Evolutionary conservation across 1,284 basidiomycete species (phyloP).

Genomic region (Caloboletus firmus): DNA sequence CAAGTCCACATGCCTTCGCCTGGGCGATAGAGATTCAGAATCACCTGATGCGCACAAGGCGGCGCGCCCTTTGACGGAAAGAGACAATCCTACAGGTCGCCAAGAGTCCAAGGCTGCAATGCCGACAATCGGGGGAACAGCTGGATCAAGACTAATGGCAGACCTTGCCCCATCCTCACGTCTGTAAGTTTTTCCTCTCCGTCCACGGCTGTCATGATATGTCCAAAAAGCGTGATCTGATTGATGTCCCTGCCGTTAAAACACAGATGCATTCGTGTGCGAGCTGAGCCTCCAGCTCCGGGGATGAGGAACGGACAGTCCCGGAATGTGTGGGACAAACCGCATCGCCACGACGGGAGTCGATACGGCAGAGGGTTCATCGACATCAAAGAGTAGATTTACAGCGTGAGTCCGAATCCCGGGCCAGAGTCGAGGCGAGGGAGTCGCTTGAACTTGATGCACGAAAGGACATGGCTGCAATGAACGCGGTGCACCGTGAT

Average conservation of each 20-base stretch:
- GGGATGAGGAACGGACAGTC: slow-evolving; percentile 56
- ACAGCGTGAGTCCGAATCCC: slow-evolving; percentile 13
- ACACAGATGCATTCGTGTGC: slow-evolving; percentile 56
- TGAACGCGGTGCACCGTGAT: not conserved
- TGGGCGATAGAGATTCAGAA: slow-evolving; percentile 75
- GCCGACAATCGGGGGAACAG: slow-evolving; percentile 53
- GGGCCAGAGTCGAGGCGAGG: not conserved
- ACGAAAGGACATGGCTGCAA: slow-evolving; percentile 13
- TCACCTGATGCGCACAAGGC: slow-evolving; percentile 65
- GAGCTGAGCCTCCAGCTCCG: slow-evolving; percentile 50
- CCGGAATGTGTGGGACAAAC: slow-evolving; percentile 54
- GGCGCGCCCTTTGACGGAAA: slow-evolving; percentile 45
- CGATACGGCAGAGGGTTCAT: slow-evolving; percentile 28
- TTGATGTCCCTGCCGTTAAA: slow-evolving; percentile 54
- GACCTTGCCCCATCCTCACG: slow-evolving; percentile 35
- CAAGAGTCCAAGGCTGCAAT: slow-evolving; percentile 23
- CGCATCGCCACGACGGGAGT: slow-evolving; percentile 27
- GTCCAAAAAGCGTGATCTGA: slow-evolving; percentile 78
- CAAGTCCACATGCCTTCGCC: slow-evolving; percentile 81
- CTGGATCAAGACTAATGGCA: slow-evolving; percentile 54
- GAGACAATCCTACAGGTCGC: slow-evolving; percentile 49
- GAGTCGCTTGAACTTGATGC: not conserved
- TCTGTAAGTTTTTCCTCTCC: slow-evolving; percentile 12
- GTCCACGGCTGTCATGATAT: slow-evolving; percentile 31
- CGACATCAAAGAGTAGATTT: slow-evolving; percentile 44